A percentile compares a stretch with the other conserved stretches of the same genome.
Conservation (phyloP, 345 rosid genomes). For the Raphanus sativus region DNA sequence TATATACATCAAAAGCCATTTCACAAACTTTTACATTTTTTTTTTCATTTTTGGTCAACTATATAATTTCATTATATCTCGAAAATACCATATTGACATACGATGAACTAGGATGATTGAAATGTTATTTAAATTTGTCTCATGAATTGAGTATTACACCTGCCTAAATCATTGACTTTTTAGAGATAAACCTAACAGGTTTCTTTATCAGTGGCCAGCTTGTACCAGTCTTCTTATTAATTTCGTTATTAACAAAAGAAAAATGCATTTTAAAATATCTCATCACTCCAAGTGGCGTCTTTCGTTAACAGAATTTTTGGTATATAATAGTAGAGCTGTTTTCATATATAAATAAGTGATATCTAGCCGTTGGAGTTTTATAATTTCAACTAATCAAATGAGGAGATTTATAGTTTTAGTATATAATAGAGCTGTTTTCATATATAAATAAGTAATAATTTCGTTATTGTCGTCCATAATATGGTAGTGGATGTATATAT, state of each 20-base stretch:
- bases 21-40: neutral
- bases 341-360: slow-evolving; percentile 8
- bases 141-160: neutral
- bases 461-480: neutral
- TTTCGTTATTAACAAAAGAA: neutral
- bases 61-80: neutral
- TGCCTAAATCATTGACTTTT: slow-evolving; percentile 35
- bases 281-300: slow-evolving; percentile 22
- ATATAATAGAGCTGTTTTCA: too few relatives aligned
- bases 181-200: slow-evolving; percentile 24
- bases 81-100: slow-evolving; percentile 1
- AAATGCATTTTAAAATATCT: neutral
- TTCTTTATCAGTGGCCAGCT: slow-evolving; percentile 38
- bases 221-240: slow-evolving; percentile 13
- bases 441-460: too few relatives aligned
- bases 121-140: neutral
- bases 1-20: neutral
- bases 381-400: neutral
- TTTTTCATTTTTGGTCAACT: neutral
- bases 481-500: neutral
- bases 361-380: neutral
- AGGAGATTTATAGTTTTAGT: too few relatives aligned
- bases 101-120: slow-evolving; percentile 10
- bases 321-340: neutral
- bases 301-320: neutral